Evolutionary conservation across 2,329 filamentous ascomycete genomes (phyloP), one percentile per base, ranked within the genome.

Genomic region (Neocucurbitaria cava): DNA sequence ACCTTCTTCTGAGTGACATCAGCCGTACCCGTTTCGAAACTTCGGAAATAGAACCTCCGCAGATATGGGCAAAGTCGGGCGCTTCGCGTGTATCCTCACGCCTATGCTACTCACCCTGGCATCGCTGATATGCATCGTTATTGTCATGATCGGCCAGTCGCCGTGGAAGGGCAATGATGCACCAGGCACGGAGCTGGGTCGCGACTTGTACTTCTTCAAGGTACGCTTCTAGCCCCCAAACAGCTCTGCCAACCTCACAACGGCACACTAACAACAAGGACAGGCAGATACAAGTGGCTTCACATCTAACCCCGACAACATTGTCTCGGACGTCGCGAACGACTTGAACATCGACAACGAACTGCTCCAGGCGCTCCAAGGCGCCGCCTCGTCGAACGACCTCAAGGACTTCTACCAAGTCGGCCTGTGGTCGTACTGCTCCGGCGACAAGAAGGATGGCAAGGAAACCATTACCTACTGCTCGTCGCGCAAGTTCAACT

Each of bases 381-480:
- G 71, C 46, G 70, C 72, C 38, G 67, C 75, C 31, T 64, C 71
- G 5, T 65, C 74, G 39, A 68, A 69, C 48, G 61, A 84, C 49
- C 83, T 96, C 54, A 85, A 83, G 68, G 87, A 94, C 72, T 82
- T 87, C 69, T 98, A 97, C 84, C 85, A 90, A 57, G 82, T 98
- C 71, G 86, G 85, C 71, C 83, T 98, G 33, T 96, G 91, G 90
- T 90, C 89, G 73, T 96, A 92, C 84, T 98, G 95, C 84, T 80
- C 81, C 52, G 86, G 84, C 48, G 77, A 82, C 46, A 83, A 83
- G 62, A 81, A 82, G 60, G 54, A 56, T 2, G 80, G 72, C 44
- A 69, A 73, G 52, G 82, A 81, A 62, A 75, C 76, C 15, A 76
- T 83, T 62, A 78, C 77, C 39, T 77, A 83, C 65, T 98, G 94